These are phyloP conservation scores for Xylaria sp. DNA, from an alignment of 2,329 filamentous ascomycete genomes.

Conservation along the genomic window DNA sequence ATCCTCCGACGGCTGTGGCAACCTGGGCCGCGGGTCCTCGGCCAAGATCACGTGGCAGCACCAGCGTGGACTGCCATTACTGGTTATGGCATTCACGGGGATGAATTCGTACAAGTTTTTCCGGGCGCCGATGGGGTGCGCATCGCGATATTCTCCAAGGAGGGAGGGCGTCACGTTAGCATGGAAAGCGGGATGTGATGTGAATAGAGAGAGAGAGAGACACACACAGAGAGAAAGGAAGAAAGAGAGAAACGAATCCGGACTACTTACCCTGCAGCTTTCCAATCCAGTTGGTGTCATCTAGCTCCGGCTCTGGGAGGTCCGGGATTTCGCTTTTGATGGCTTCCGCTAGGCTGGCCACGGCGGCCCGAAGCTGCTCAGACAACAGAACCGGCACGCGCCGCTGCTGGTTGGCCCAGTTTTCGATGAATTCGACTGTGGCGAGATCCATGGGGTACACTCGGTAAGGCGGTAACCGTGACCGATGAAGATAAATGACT, in stretches of 20 bases:
- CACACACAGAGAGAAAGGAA: neutral
- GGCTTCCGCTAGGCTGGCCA: constrained; percentile 37
- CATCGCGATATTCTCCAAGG: constrained; percentile 7
- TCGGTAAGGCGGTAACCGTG: too few relatives aligned
- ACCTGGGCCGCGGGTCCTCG: constrained; percentile 19
- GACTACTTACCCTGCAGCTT: constrained; percentile 33
- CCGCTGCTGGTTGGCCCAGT: constrained; percentile 34
- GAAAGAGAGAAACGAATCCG: neutral
- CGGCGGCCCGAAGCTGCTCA: constrained; percentile 35
- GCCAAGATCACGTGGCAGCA: constrained; percentile 25
- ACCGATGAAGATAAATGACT: too few relatives aligned
- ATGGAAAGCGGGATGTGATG: constrained; percentile 1
- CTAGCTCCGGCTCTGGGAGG: constrained; percentile 25
- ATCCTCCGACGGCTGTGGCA: constrained; percentile 21
- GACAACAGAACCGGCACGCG: constrained; percentile 36
- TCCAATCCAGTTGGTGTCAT: constrained; percentile 37
- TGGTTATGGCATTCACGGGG: neutral
- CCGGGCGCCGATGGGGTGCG: constrained; percentile 19
- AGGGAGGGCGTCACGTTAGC: constrained; percentile 24
- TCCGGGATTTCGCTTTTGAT: constrained; percentile 10
- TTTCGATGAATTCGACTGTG: constrained; percentile 23
- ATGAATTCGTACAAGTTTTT: too few relatives aligned
- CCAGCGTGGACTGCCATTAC: constrained; percentile 23
- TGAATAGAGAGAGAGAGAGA: constrained; percentile 9
- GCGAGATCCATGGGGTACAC: constrained; percentile 9